Percentiles rank a stretch among this genome's conserved stretches.
phyloP scores from a whole-genome alignment of 2,329 filamentous ascomycete species.

The Hymenoscyphus scutula region DNA sequence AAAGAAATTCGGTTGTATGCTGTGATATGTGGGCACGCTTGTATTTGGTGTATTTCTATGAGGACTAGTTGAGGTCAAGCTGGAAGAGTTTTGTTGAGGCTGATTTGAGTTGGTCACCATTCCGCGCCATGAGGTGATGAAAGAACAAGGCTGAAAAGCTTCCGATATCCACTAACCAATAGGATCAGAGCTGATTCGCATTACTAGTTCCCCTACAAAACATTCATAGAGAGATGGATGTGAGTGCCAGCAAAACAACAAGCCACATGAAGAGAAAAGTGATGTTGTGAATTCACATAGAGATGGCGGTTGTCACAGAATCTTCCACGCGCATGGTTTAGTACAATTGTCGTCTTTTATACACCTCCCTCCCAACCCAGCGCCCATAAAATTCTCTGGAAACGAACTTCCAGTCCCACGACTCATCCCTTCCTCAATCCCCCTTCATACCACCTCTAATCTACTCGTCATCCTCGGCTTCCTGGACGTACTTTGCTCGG shows the following conservation, averaged over 20 bases:
- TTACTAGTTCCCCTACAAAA: constrained; percentile 1
- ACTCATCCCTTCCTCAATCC: not conserved
- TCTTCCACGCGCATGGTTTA: not conserved
- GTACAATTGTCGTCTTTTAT: constrained; percentile 30
- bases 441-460: not conserved
- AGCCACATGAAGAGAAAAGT: too few species aligned
- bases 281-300: not conserved
- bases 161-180: not conserved
- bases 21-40: too few species aligned
- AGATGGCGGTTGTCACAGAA: not conserved
- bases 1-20: too few species aligned
- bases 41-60: not conserved
- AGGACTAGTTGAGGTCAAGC: not conserved
- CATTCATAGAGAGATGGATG: not conserved
- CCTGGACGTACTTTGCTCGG: constrained; percentile 80
- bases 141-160: not conserved
- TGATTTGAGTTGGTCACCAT: not conserved
- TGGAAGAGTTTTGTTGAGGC: not conserved
- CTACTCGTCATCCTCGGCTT: constrained; percentile 52
- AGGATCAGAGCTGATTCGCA: not conserved
- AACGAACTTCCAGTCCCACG: not conserved
- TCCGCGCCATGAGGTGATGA: not conserved
- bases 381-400: constrained; percentile 11
- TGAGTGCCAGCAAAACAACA: too few species aligned
- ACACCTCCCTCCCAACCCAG: constrained; percentile 26